phyloP scores from a whole-genome alignment of 768 basidiomycete genomes.

The Leucogyrophana mollusca region DNA sequence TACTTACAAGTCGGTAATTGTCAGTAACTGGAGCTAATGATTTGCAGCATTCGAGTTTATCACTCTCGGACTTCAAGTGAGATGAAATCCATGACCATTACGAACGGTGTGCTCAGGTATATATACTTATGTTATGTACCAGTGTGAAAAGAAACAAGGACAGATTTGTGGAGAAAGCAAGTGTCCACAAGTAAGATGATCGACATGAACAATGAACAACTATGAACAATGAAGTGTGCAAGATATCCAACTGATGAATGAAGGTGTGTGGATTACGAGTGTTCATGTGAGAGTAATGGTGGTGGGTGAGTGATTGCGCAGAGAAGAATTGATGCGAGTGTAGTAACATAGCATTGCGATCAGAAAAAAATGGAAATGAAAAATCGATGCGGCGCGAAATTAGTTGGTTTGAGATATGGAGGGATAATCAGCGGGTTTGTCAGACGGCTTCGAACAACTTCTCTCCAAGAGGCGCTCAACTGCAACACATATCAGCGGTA shows the following conservation, averaged over 20 bases:
- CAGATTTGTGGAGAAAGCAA: slow-evolving; percentile 11
- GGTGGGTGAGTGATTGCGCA: slow-evolving; percentile 27
- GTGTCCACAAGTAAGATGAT: slow-evolving; percentile 22
- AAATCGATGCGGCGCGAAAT: slow-evolving; percentile 11
- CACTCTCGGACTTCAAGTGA: too few species aligned
- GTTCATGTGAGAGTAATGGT: slow-evolving; percentile 32
- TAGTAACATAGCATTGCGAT: slow-evolving; percentile 39
- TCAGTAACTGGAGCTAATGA: too few species aligned
- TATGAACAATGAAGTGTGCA: slow-evolving; percentile 9
- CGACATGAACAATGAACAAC: slow-evolving; percentile 13
- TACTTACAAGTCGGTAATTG: too few species aligned
- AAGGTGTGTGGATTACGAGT: slow-evolving; percentile 34
- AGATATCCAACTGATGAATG: slow-evolving; percentile 17
- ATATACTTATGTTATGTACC: slow-evolving; percentile 15
- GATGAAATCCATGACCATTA: slow-evolving; percentile 17
- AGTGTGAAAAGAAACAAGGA: slow-evolving; percentile 3
- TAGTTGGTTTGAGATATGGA: slow-evolving; percentile 23
- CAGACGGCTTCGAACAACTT: slow-evolving; percentile 24
- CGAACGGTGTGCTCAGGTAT: slow-evolving; percentile 11
- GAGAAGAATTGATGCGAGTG: slow-evolving; percentile 28
- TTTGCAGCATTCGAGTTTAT: too few species aligned
- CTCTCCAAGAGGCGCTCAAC: slow-evolving; percentile 72
- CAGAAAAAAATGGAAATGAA: slow-evolving; percentile 17
- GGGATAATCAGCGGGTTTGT: slow-evolving; percentile 30
- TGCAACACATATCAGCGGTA: slow-evolving; percentile 26